phyloP scores from a whole-genome alignment of 1,284 basidiomycete genomes.

The Moesziomyces globuligerus region DNA sequence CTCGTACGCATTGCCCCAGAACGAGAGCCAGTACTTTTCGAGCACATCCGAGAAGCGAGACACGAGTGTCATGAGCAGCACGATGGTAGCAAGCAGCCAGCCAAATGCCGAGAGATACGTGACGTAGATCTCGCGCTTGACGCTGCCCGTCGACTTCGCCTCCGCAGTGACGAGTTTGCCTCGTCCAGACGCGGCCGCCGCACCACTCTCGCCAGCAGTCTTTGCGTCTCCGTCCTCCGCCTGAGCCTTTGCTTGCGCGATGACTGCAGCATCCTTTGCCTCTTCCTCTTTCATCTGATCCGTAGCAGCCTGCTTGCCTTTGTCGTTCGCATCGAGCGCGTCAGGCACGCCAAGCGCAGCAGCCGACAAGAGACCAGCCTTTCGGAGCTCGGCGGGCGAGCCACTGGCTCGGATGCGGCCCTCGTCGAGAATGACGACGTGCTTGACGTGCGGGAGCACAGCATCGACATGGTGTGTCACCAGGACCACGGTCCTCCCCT shows the following conservation, averaged over 20 bases:
- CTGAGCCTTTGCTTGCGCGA: conserved; percentile 24
- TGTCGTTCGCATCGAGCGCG: conserved; percentile 40
- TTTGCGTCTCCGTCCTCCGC: neutral
- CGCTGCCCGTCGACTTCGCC: conserved; percentile 77
- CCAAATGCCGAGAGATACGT: conserved; percentile 74
- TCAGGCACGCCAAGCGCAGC: conserved; percentile 55
- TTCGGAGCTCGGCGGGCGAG: conserved; percentile 72
- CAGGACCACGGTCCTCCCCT: conserved; percentile 76
- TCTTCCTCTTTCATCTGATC: conserved; percentile 31
- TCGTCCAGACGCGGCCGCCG: conserved; percentile 9
- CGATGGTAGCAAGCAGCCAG: conserved; percentile 22
- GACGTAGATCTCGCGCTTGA: conserved; percentile 82
- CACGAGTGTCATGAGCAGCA: conserved; percentile 22
- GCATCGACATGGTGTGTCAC: conserved; percentile 74
- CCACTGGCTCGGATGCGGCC: conserved; percentile 34
- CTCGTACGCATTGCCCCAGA: conserved; percentile 35
- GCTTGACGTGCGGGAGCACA: conserved; percentile 32
- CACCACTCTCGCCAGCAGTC: conserved; percentile 2
- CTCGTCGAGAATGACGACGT: conserved; percentile 54
- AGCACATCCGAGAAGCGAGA: conserved; percentile 22
- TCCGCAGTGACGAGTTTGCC: conserved; percentile 76
- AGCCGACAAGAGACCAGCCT: conserved; percentile 17
- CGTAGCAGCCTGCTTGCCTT: conserved; percentile 40
- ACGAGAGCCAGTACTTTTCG: conserved; percentile 42
- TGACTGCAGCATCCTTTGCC: conserved; percentile 29